A percentile compares a stretch with the other conserved stretches of the same genome.
phyloP scores from a whole-genome alignment of 345 rosid genomes.

The Hypericum perforatum region DNA sequence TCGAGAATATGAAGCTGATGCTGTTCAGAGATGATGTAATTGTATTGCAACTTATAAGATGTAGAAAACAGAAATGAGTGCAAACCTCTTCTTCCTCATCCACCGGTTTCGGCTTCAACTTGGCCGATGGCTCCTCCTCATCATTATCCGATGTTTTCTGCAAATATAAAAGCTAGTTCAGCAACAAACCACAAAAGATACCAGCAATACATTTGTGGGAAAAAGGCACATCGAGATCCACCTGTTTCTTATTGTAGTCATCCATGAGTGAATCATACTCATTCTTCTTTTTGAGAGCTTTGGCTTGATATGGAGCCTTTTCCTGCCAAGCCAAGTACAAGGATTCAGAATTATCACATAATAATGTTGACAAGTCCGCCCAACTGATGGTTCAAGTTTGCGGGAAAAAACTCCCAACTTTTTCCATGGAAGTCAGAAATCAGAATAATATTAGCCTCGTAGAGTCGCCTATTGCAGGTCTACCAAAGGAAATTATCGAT shows the following conservation, averaged over 20 bases:
- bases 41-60: too few relatives aligned
- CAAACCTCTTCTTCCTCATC: conserved; percentile 15
- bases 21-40: too few relatives aligned
- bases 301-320: conserved; percentile 1
- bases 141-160: conserved; percentile 17
- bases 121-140: conserved; percentile 15
- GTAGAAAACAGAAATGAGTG: too few relatives aligned
- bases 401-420: neutral
- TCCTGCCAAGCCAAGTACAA: neutral
- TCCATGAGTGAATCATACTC: neutral
- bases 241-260: conserved; percentile 3
- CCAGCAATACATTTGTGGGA: neutral
- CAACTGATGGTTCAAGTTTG: too few relatives aligned
- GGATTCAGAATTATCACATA: neutral
- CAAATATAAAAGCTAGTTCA: neutral
- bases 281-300: neutral
- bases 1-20: too few relatives aligned
- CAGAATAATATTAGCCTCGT: conserved; percentile 2
- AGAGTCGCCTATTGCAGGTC: neutral
- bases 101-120: conserved; percentile 19
- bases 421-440: neutral
- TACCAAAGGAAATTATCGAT: neutral
- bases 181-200: neutral
- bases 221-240: neutral
- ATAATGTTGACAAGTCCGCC: neutral